Conservation (phyloP, 805 yeast species). For the Barnettozyma wickerhamii region DNA sequence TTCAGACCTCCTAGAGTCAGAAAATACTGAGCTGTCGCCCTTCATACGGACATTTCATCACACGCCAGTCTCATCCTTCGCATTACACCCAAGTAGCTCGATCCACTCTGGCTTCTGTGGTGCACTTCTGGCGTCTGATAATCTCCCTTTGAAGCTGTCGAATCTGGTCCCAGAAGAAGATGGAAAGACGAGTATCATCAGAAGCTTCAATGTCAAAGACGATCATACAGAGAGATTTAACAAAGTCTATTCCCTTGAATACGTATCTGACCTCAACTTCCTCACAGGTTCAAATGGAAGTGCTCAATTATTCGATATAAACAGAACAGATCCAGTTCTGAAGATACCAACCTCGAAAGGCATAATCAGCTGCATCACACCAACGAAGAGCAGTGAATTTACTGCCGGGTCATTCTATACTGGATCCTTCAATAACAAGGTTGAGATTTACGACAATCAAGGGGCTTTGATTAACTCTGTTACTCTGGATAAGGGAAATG, state of each 20-base stretch:
- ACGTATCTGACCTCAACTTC: constrained; percentile 21
- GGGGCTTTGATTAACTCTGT: constrained; percentile 16
- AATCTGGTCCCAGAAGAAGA: constrained; percentile 19
- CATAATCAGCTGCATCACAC: constrained; percentile 17
- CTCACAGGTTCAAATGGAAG: constrained; percentile 29
- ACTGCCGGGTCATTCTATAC: constrained; percentile 23
- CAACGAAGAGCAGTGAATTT: constrained; percentile 9
- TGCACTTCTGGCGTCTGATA: constrained; percentile 27
- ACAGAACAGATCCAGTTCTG: constrained; percentile 21
- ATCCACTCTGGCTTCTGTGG: constrained; percentile 26
- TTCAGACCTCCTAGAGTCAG: constrained; percentile 16
- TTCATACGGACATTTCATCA: constrained; percentile 30
- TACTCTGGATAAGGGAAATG: constrained; percentile 25
- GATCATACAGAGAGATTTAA: constrained; percentile 30
- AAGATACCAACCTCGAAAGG: constrained; percentile 11
- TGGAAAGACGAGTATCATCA: constrained; percentile 13
- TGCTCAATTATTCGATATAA: constrained; percentile 29
- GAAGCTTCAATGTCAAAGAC: constrained; percentile 28
- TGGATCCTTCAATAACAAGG: constrained; percentile 30
- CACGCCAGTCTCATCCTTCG: constrained; percentile 29
- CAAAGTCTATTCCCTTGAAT: constrained; percentile 27
- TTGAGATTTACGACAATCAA: constrained; percentile 27
- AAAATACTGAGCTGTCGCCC: constrained; percentile 25
- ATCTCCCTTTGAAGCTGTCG: constrained; percentile 33
- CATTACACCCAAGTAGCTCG: constrained; percentile 32